Evolutionary conservation across 2,329 filamentous ascomycete genomes (phyloP).

Genomic region (Samsoniella hepiali): DNA sequence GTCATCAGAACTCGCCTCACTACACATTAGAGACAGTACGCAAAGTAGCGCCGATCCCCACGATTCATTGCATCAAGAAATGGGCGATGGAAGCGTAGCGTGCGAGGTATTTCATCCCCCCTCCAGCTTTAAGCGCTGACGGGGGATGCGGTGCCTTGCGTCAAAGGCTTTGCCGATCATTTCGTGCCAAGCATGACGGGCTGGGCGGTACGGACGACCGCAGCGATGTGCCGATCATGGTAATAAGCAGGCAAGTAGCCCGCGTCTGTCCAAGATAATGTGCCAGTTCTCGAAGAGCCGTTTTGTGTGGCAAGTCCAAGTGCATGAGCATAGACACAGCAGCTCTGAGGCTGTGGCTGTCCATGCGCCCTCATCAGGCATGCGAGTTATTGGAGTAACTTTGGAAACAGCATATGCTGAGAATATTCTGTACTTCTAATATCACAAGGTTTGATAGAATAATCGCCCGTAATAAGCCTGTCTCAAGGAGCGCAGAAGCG

Average conservation of each 20-base stretch:
- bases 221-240: slow-evolving; percentile 11
- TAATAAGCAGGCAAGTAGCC: not conserved
- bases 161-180: slow-evolving; percentile 6
- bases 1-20: not conserved
- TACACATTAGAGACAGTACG: not conserved
- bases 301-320: too few relatives aligned
- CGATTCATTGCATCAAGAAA: not conserved
- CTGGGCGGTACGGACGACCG: not conserved
- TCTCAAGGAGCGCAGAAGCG: too few relatives aligned
- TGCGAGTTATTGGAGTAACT: too few relatives aligned
- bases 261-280: not conserved
- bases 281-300: too few relatives aligned
- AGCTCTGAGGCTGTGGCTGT: too few relatives aligned
- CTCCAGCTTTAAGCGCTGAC: slow-evolving; percentile 7
- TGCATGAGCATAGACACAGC: too few relatives aligned
- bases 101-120: not conserved
- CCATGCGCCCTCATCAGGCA: too few relatives aligned
- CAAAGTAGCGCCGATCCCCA: not conserved
- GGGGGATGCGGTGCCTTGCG: not conserved
- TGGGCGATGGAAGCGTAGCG: not conserved
- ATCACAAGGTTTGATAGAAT: too few relatives aligned
- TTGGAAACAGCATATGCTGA: too few relatives aligned
- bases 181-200: not conserved
- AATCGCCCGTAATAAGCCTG: too few relatives aligned
- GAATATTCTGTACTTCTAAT: too few relatives aligned